Evolutionary conservation across 2,329 filamentous ascomycete genomes (phyloP).

Genomic region (Pseudopithomyces chartarum): DNA sequence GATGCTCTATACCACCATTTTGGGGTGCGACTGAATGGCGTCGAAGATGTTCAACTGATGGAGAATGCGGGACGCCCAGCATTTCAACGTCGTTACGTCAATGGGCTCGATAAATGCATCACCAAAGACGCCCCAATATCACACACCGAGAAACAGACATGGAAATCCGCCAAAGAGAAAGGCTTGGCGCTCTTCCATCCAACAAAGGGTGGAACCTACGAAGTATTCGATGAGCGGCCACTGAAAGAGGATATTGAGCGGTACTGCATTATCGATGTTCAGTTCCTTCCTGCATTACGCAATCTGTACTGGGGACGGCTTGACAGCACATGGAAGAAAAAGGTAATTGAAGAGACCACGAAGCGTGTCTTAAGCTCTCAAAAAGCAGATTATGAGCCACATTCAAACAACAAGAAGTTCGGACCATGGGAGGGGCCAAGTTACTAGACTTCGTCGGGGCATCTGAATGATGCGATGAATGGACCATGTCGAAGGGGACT

Average conservation of each 20-base stretch:
- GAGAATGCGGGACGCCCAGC: conserved; percentile 17
- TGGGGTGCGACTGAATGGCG: conserved; percentile 16
- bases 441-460: background rate
- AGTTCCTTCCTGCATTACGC: background rate
- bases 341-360: background rate
- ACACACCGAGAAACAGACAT: conserved; percentile 18
- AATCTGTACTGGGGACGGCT: background rate
- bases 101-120: conserved; percentile 17
- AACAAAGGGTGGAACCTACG: conserved; percentile 30
- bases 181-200: conserved; percentile 26
- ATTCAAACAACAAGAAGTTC: too few species aligned
- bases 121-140: conserved; percentile 6
- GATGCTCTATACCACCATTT: conserved; percentile 30
- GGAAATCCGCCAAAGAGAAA: conserved; percentile 23
- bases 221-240: conserved; percentile 36
- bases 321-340: background rate
- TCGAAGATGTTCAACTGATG: conserved; percentile 28
- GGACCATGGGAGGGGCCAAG: background rate
- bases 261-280: conserved; percentile 34
- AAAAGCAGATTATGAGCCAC: background rate
- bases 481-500: too few species aligned
- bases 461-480: too few species aligned
- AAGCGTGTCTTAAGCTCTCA: background rate
- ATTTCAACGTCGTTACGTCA: conserved; percentile 8
- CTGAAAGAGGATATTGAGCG: conserved; percentile 27